Evolutionary conservation across 345 rosid species (phyloP), one percentile per base, ranked within the genome.

Genomic region (Arabis alpina): DNA sequence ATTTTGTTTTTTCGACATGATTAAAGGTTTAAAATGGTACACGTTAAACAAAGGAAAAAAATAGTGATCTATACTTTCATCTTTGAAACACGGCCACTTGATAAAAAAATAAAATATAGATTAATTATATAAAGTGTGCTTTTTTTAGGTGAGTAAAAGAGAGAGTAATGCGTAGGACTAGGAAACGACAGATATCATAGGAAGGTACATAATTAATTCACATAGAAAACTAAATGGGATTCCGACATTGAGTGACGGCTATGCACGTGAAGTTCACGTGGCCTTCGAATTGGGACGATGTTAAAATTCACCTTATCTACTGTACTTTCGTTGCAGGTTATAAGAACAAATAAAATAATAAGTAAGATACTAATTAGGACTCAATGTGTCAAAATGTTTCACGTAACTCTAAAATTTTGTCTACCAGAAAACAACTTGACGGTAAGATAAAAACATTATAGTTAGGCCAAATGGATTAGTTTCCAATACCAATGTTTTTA

Each of bases 181-280:
- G 73, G 56, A 54, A 60, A 52, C 34, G 43, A 51, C 40, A 66
- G 36, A 55, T 32, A 66, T 66, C 68, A 68, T 53, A 56, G 50
- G 68, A 74, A 58, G 41, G 55, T 57, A 32, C 36, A 52, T 3
- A 60, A 19, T 44, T 3, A 60, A 19, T 44, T 61, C 23, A 12
- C 4, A 15, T 3, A n/a, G 10, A 1, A 54, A n/a, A 75, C 3
- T 2, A 44, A 24, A 28, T 9, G 52, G 37, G 27, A 61, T 54
- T 48, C 64, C 74, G 74, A 68, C 74, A 75, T 10, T 28, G 64
- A 68, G 60, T 61, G 74, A 68, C 74, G 79, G 70, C 74, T 55
- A 62, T 45, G 24, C 79, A 68, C 70, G 74, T 61, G 74, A 62
- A 14, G 25, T 43, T 62, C 70, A 68, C 65, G 74, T 61, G 74